Conservation (phyloP, 139 green algal genomes). For the Tetradesmus lagerheimii region DNA sequence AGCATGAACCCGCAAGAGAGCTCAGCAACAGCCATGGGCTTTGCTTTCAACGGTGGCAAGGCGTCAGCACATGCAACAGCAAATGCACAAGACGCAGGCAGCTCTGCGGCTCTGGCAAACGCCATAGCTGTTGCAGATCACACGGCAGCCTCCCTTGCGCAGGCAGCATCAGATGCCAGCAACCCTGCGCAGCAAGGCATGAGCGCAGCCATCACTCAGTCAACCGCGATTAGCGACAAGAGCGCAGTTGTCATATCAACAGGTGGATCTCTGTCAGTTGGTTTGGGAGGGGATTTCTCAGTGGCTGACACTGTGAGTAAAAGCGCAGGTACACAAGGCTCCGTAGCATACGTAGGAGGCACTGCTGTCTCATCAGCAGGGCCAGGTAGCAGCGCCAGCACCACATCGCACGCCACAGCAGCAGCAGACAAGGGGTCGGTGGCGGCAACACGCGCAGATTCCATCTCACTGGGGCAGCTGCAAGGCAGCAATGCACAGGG, state of each 20-base stretch:
- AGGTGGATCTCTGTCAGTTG: not conserved
- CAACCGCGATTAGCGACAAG: not conserved
- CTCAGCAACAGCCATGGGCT: not conserved
- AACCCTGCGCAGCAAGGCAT: not conserved
- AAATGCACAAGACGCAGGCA: not conserved
- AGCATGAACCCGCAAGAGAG: not conserved
- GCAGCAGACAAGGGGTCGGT: not conserved
- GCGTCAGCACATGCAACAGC: slow-evolving; percentile 2
- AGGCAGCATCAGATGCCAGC: not conserved
- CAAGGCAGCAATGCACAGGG: not conserved
- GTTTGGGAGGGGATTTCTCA: not conserved
- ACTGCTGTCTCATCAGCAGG: slow-evolving; percentile 23
- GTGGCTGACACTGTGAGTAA: not conserved
- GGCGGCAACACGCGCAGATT: slow-evolving; percentile 9
- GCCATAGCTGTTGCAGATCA: slow-evolving; percentile 4
- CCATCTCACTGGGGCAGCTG: not conserved
- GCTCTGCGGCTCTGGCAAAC: not conserved
- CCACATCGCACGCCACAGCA: not conserved
- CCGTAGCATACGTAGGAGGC: not conserved
- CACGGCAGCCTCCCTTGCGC: not conserved
- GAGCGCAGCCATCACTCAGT: not conserved
- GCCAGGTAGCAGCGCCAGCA: not conserved
- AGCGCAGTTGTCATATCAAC: not conserved
- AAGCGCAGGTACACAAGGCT: not conserved
- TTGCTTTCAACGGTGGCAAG: slow-evolving; percentile 34